These are phyloP conservation scores for Orbilia blumenaviensis DNA, from an alignment of 2,329 filamentous ascomycete genomes.

Conservation along the genomic window DNA sequence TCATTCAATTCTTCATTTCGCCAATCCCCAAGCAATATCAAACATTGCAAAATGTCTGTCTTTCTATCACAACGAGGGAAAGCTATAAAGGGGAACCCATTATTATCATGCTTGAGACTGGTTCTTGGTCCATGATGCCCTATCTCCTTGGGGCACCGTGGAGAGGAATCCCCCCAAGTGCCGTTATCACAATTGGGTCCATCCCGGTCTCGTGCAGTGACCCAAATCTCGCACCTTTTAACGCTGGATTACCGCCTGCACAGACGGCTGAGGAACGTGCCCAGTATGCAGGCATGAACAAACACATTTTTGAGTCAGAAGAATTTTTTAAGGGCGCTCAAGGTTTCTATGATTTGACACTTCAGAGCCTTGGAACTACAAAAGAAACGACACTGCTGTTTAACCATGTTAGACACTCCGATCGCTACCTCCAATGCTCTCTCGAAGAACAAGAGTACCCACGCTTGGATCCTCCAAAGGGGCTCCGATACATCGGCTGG, in stretches of 20 bases:
- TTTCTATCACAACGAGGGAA: constrained; percentile 54
- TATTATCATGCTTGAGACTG: constrained; percentile 63
- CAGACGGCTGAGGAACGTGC: constrained; percentile 60
- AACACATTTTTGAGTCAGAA: constrained; percentile 22
- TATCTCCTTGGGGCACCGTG: constrained; percentile 61
- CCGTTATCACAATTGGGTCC: constrained; percentile 62
- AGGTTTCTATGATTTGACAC: constrained; percentile 56
- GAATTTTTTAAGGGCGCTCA: constrained; percentile 55
- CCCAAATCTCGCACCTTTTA: constrained; percentile 62
- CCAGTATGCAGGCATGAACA: constrained; percentile 59
- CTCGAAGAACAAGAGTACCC: constrained; percentile 46
- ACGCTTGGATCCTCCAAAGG: constrained; percentile 34
- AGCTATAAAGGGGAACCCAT: constrained; percentile 57
- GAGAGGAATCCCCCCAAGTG: constrained; percentile 58
- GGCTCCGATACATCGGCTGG: constrained; percentile 45
- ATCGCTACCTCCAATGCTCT: constrained; percentile 48
- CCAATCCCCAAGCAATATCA: constrained; percentile 59
- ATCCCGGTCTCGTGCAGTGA: constrained; percentile 61
- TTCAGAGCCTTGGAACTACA: constrained; percentile 59
- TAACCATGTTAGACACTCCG: constrained; percentile 17
- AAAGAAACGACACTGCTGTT: constrained; percentile 45
- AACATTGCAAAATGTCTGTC: constrained; percentile 60
- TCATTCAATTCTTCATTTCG: constrained; percentile 60
- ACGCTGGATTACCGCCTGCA: constrained; percentile 62
- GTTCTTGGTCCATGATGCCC: constrained; percentile 61